These are phyloP conservation scores for Umbelopsis sp. DNA, from an alignment of 192 early-diverging fungal species.

Conservation along the genomic window DNA sequence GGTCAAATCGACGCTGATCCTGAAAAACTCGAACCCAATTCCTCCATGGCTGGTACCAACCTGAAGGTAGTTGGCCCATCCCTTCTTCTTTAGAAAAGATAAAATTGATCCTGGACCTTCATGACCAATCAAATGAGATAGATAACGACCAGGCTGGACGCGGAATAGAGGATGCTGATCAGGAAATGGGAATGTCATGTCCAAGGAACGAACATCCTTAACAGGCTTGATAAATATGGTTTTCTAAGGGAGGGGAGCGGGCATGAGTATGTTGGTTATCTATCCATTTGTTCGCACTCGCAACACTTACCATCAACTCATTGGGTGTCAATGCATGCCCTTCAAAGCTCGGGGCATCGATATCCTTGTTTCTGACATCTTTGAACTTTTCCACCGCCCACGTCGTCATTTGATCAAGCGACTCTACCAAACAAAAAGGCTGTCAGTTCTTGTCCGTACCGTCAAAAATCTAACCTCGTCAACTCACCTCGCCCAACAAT, in stretches of 20 bases:
- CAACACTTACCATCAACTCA: constrained; percentile 61
- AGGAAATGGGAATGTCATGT: constrained; percentile 86
- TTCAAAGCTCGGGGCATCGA: constrained; percentile 68
- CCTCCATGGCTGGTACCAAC: constrained; percentile 67
- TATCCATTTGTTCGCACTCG: too few relatives aligned
- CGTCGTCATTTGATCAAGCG: constrained; percentile 81
- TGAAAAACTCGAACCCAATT: constrained; percentile 82
- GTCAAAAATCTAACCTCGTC: background rate
- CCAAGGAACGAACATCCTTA: constrained; percentile 79
- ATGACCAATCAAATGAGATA: constrained; percentile 91
- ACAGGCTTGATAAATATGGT: constrained; percentile 74
- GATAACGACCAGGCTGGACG: constrained; percentile 70
- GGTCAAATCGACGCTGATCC: constrained; percentile 82
- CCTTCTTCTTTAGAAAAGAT: constrained; percentile 82
- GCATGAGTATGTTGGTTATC: background rate
- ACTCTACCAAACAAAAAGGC: constrained; percentile 52
- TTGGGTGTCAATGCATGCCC: constrained; percentile 74
- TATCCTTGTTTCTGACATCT: constrained; percentile 73
- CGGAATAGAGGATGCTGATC: constrained; percentile 65
- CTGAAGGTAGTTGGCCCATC: constrained; percentile 84
- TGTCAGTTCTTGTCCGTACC: background rate
- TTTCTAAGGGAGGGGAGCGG: constrained; percentile 50
- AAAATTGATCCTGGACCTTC: constrained; percentile 88
- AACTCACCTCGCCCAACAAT: constrained; percentile 75
- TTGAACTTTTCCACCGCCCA: constrained; percentile 86